Evolutionary conservation across 1,284 basidiomycete genomes (phyloP).

Genomic region (Cryptococcus sp.): DNA sequence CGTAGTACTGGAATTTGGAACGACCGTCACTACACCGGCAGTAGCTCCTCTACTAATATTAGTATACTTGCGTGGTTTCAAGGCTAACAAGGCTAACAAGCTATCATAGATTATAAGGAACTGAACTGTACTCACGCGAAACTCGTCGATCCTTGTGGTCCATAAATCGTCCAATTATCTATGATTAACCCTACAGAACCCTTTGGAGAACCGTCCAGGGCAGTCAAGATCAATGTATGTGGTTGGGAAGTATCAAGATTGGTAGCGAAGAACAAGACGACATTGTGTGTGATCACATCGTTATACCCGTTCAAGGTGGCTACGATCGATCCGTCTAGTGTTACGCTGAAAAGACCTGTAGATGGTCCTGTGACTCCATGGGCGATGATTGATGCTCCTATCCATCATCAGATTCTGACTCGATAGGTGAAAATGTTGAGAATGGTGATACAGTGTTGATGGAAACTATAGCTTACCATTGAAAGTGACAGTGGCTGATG

Average conservation of each 20-base stretch:
- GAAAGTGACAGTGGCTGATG: conserved; percentile 26
- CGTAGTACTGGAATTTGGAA: no score
- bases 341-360: conserved; percentile 8
- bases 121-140: conserved; percentile 19
- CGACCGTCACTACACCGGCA: no score
- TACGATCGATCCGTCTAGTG: conserved; percentile 4
- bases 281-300: conserved; percentile 18
- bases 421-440: not conserved
- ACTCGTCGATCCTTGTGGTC: conserved; percentile 18
- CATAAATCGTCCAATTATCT: conserved; percentile 18
- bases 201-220: conserved; percentile 8
- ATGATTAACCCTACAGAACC: conserved; percentile 15
- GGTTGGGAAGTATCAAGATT: conserved; percentile 18
- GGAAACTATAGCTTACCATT: conserved; percentile 14
- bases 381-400: conserved; percentile 23
- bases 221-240: conserved; percentile 19
- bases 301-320: conserved; percentile 6
- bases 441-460: not conserved
- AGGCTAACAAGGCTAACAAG: no score
- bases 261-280: conserved; percentile 21
- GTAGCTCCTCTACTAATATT: no score
- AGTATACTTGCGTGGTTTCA: no score
- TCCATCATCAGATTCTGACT: no score
- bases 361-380: conserved; percentile 17
- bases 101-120: not conserved